These are phyloP conservation scores for Blastomyces gilchristii DNA, from an alignment of 2,329 filamentous ascomycete genomes.

Conservation along the genomic window DNA sequence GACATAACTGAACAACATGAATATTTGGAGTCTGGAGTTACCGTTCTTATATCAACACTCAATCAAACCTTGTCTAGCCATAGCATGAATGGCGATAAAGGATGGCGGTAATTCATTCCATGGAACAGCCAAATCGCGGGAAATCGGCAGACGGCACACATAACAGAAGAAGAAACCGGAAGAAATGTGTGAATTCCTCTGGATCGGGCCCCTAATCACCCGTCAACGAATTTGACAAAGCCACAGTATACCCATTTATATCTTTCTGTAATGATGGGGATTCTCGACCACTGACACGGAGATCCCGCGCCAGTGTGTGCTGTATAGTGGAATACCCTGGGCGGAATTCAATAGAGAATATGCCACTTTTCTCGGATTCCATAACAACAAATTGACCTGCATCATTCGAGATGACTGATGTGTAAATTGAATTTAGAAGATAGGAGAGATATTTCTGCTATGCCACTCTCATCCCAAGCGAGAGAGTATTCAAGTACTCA, in stretches of 20 bases:
- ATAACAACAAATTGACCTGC: neutral
- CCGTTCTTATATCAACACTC: neutral
- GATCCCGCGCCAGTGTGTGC: neutral
- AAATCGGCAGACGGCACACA: too few relatives aligned
- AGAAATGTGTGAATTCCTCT: neutral
- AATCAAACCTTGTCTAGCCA: neutral
- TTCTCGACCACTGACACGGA: neutral
- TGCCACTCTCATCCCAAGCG: neutral
- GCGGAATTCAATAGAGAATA: neutral
- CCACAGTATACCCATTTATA: neutral
- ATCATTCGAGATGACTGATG: neutral
- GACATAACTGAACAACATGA: neutral
- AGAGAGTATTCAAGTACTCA: too few relatives aligned
- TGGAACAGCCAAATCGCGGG: neutral
- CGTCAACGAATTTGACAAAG: too few relatives aligned
- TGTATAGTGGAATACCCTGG: neutral
- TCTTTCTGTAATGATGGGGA: neutral
- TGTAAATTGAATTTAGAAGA: too few relatives aligned
- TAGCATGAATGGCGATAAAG: neutral
- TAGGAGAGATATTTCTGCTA: neutral
- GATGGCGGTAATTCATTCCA: neutral
- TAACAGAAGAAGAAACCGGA: neutral
- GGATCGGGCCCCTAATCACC: neutral
- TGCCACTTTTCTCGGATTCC: neutral
- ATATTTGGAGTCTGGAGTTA: neutral